phyloP scores from a whole-genome alignment of 345 rosid species.

The Streptanthus diversifolius region DNA sequence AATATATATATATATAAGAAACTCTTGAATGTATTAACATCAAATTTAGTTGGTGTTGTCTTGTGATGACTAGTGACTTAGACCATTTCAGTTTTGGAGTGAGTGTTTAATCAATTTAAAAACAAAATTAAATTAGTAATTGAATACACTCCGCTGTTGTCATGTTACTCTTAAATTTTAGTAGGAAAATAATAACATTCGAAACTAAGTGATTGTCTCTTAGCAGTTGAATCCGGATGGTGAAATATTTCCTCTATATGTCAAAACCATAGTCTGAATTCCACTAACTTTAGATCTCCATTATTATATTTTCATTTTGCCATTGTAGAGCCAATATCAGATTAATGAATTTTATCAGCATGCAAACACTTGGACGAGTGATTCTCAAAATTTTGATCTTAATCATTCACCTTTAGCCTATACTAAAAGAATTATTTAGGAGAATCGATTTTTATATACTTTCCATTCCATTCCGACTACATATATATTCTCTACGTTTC shows the following conservation, averaged over 20 bases:
- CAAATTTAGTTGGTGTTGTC: constrained; percentile 2
- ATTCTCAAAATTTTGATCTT: not conserved
- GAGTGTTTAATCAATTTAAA: too few species aligned
- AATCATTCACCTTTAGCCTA: not conserved
- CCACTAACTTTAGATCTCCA: not conserved
- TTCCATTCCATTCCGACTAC: not conserved
- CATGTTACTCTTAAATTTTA: not conserved
- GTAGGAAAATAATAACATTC: not conserved
- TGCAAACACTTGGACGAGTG: not conserved
- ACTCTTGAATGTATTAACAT: not conserved
- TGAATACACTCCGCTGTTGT: not conserved
- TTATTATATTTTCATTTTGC: too few species aligned
- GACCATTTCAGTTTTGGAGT: too few species aligned
- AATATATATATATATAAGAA: not conserved
- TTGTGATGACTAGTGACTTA: constrained; percentile 4
- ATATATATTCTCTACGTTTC: too few species aligned
- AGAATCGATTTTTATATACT: not conserved
- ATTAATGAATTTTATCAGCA: not conserved
- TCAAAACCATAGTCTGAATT: not conserved
- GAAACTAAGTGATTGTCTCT: not conserved
- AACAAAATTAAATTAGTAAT: not conserved
- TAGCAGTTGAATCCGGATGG: not conserved
- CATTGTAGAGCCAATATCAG: too few species aligned
- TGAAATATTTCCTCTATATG: not conserved
- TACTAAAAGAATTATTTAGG: not conserved